Evolutionary conservation across 176 grass and related monocot genomes (phyloP).

Genomic region (Secale cereale): DNA sequence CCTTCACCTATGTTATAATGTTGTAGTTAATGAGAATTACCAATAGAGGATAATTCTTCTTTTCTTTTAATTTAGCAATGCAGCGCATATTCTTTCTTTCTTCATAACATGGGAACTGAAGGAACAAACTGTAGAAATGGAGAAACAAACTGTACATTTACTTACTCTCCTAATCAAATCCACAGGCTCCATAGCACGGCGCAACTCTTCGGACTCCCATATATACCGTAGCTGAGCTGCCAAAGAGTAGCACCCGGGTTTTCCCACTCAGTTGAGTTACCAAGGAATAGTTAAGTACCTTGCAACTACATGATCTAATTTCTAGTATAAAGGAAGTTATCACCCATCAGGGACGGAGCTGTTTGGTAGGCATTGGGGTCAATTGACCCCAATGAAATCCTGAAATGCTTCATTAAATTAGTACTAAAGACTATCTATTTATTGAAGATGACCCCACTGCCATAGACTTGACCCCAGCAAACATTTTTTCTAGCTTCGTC

Average conservation of each 20-base stretch:
- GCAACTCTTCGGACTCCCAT: constrained; percentile 83
- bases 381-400: too few relatives aligned
- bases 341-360: too few relatives aligned
- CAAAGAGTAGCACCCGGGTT: not conserved
- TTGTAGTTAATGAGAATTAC: not conserved
- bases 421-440: too few relatives aligned
- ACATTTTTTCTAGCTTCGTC: too few relatives aligned
- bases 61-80: not conserved
- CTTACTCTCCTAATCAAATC: constrained; percentile 92
- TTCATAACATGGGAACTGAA: not conserved
- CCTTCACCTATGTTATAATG: constrained; percentile 62
- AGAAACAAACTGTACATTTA: not conserved
- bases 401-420: too few relatives aligned
- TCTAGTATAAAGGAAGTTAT: not conserved
- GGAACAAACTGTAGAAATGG: not conserved
- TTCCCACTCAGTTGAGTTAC: not conserved
- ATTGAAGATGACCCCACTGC: too few relatives aligned
- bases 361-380: too few relatives aligned
- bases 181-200: constrained; percentile 71
- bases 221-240: constrained; percentile 73
- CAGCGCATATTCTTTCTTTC: not conserved
- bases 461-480: too few relatives aligned
- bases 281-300: not conserved
- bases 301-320: not conserved
- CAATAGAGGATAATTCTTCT: not conserved